Base-by-base conservation (phyloP, 2,329 filamentous ascomycete genomes). In the Dactylellina haptotyla region DNA sequence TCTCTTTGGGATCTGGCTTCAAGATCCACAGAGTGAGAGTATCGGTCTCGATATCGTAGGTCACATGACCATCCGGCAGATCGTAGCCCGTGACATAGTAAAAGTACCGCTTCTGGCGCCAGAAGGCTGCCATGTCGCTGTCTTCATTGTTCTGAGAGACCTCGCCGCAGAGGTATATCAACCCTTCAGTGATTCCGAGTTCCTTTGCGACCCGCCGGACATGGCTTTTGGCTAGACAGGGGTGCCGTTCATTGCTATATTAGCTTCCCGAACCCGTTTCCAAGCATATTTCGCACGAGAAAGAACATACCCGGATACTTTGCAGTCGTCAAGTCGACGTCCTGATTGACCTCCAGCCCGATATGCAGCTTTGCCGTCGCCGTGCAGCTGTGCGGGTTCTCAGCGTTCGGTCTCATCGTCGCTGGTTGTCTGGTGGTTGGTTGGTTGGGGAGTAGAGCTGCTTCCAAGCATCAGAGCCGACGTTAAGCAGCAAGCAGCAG, bases 71-170 rank as follows among this genome's bases (percentile, higher is more conserved):
- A 75, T 86, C 84, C 1, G 85, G 80, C 69, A 86, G 83, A 59
- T 86, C 81, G 9, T 73, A 75, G 64, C 86, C 86, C 64, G 83
- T 85, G 46, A 88, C 78, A 75, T 88, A 88, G 79, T 86, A 87
- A 77, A 88, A 88, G 78, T 88, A 88, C 20, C 87, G 84, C 75
- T 83, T 82, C 77, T 89, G 87, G 12, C 87, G 83, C 76, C 88
- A 88, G 4, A 83, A 81, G 18, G 82, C 82, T 64, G 82, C 80
- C 81, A 87, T 84, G 74, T 89, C 87, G 26, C 86, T 87, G 76
- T 89, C 87, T 69, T 86, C 84, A 75, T 84, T 83, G 59, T 83
- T 82, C 45, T 82, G 79, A 3, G 83, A 83, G 2, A 83, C 81
- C 56, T 84, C 81, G 23, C 86, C 86, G 32, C 82, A 81, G 20